phyloP scores from a whole-genome alignment of 2,329 filamentous ascomycete species.

The Verticillium klebahnii region DNA sequence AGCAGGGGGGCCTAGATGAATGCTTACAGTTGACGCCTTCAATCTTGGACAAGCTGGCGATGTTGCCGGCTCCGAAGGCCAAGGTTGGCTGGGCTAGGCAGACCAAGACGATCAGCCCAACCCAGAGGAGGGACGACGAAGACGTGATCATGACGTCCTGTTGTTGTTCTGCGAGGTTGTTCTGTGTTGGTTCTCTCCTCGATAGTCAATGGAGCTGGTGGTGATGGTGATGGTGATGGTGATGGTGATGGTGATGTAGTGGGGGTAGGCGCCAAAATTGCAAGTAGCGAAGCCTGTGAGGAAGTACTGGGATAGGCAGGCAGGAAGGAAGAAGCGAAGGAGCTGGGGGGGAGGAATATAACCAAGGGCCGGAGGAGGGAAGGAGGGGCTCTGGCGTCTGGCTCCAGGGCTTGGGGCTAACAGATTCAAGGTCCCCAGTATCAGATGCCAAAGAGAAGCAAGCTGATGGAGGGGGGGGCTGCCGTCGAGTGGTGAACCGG shows the following conservation, averaged over 20 bases:
- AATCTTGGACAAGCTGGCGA: conserved; percentile 73
- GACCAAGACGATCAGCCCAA: conserved; percentile 58
- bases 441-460: conserved; percentile 1
- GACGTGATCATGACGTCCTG: conserved; percentile 38
- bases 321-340: conserved; percentile 4
- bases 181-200: background rate
- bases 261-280: background rate
- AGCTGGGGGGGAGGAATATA: conserved; percentile 8
- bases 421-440: background rate
- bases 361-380: conserved; percentile 9
- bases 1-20: background rate
- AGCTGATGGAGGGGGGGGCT: background rate
- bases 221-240: background rate
- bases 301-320: background rate
- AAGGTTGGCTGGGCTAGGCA: conserved; percentile 63
- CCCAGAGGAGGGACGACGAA: conserved; percentile 44
- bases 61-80: conserved; percentile 86
- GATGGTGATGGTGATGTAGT: background rate
- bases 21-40: conserved; percentile 75
- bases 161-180: conserved; percentile 2
- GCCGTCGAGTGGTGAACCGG: background rate
- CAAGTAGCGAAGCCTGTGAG: conserved; percentile 4
- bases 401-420: background rate
- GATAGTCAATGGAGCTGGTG: background rate
- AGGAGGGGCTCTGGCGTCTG: conserved; percentile 8